Evolutionary conservation across 2,329 filamentous ascomycete species (phyloP).

Genomic region (Aschersonia sp.): DNA sequence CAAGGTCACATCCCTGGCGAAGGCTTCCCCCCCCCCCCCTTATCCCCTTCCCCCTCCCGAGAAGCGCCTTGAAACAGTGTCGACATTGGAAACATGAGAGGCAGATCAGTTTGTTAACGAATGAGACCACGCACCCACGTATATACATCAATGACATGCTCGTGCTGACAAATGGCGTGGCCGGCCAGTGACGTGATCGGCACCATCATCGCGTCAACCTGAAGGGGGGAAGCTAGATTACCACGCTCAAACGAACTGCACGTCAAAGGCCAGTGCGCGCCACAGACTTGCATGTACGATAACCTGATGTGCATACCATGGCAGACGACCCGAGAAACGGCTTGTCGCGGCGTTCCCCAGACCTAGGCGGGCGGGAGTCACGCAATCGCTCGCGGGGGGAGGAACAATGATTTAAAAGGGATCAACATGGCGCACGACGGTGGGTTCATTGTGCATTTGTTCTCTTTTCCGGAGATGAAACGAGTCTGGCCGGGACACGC

Average conservation of each 20-base stretch:
- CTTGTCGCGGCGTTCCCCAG: too few relatives aligned
- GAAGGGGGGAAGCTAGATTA: neutral
- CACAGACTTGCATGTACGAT: neutral
- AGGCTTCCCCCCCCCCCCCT: too few relatives aligned
- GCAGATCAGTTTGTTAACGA: too few relatives aligned
- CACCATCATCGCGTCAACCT: constrained; percentile 8
- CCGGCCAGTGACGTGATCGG: constrained; percentile 8
- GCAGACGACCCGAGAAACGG: too few relatives aligned
- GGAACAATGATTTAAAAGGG: neutral
- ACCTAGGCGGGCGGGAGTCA: neutral
- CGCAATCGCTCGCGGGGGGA: neutral
- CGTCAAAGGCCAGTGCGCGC: neutral
- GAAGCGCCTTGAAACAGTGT: too few relatives aligned
- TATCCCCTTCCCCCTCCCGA: too few relatives aligned
- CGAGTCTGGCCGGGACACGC: too few relatives aligned
- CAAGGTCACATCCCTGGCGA: too few relatives aligned
- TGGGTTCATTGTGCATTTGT: neutral
- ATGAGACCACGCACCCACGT: too few relatives aligned
- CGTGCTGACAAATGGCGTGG: constrained; percentile 3
- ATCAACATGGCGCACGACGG: neutral
- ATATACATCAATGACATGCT: constrained; percentile 1
- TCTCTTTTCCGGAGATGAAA: too few relatives aligned
- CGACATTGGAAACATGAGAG: too few relatives aligned
- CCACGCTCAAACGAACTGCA: constrained; percentile 1
- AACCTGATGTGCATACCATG: too few relatives aligned